phyloP scores from a whole-genome alignment of 1,284 basidiomycete genomes.

The Rhodotorula sp. region DNA sequence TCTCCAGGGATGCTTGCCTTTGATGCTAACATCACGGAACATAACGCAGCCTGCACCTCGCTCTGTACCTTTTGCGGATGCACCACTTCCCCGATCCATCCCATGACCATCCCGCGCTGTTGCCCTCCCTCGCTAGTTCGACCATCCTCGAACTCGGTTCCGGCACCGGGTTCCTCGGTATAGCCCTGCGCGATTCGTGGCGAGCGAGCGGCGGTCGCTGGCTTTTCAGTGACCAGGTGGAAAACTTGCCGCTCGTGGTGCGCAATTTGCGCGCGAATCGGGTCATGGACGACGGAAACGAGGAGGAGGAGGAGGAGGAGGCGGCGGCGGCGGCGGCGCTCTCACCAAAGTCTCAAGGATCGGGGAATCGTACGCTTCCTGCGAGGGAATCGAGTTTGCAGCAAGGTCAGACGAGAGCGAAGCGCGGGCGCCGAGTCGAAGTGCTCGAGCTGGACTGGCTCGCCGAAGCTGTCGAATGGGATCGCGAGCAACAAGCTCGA shows the following conservation, averaged over 20 bases:
- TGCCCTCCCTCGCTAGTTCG: constrained; percentile 12
- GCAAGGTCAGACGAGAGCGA: not conserved
- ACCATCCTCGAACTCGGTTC: constrained; percentile 42
- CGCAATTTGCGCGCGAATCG: constrained; percentile 31
- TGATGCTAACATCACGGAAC: too few relatives aligned
- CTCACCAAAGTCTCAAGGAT: too few relatives aligned
- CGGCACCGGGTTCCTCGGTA: constrained; percentile 39
- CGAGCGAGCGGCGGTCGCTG: constrained; percentile 8
- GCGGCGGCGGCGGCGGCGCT: too few relatives aligned
- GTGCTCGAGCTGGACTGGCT: constrained; percentile 12
- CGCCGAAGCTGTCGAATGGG: not conserved
- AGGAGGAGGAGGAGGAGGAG: too few relatives aligned
- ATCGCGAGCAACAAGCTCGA: not conserved
- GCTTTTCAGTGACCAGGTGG: constrained; percentile 38
- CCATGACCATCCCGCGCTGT: not conserved
- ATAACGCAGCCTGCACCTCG: constrained; percentile 26
- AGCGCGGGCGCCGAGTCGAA: not conserved
- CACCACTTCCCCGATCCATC: constrained; percentile 29
- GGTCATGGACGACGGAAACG: not conserved
- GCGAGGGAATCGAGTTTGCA: not conserved
- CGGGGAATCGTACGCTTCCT: too few relatives aligned
- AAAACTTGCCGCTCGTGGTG: constrained; percentile 28
- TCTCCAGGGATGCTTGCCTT: too few relatives aligned
- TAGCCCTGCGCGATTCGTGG: constrained; percentile 27
- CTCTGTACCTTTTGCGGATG: constrained; percentile 14